Percentiles rank a stretch among this genome's conserved stretches.
These are phyloP conservation scores for Pseudotulostoma volvatum DNA, from an alignment of 495 filamentous ascomycete genomes.

Conservation along the genomic window DNA sequence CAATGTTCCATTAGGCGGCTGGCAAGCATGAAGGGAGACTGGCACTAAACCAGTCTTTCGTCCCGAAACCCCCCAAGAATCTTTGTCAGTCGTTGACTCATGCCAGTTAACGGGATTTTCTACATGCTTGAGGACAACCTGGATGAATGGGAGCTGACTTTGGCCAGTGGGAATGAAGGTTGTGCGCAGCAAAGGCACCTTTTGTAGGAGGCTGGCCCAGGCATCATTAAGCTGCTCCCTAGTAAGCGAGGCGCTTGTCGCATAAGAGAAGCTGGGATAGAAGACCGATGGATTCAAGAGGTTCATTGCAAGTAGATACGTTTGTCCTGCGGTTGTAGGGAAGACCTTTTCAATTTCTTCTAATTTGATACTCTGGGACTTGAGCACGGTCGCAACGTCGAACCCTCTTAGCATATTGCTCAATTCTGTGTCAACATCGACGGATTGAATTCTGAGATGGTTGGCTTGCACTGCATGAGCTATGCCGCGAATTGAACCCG, in stretches of 20 bases:
- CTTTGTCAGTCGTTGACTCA: slow-evolving; percentile 1
- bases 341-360: slow-evolving; percentile 8
- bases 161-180: slow-evolving; percentile 14
- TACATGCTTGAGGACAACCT: slow-evolving; percentile 11
- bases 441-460: background rate
- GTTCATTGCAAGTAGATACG: slow-evolving; percentile 20
- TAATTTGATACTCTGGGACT: slow-evolving; percentile 9
- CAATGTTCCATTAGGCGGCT: slow-evolving; percentile 9
- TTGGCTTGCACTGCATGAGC: slow-evolving; percentile 8
- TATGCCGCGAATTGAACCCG: slow-evolving; percentile 20
- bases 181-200: slow-evolving; percentile 17
- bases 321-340: slow-evolving; percentile 18
- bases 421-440: slow-evolving; percentile 6
- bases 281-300: slow-evolving; percentile 13
- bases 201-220: slow-evolving; percentile 11
- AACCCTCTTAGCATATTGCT: slow-evolving; percentile 7
- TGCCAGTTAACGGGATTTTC: slow-evolving; percentile 15
- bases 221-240: slow-evolving; percentile 9
- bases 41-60: slow-evolving; percentile 10
- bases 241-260: slow-evolving; percentile 6
- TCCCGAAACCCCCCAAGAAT: background rate
- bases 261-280: slow-evolving; percentile 19
- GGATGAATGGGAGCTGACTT: slow-evolving; percentile 10
- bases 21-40: slow-evolving; percentile 14
- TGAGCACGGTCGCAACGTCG: slow-evolving; percentile 8